Conservation (phyloP, 805 yeast genomes). For the Lachancea cidri region DNA sequence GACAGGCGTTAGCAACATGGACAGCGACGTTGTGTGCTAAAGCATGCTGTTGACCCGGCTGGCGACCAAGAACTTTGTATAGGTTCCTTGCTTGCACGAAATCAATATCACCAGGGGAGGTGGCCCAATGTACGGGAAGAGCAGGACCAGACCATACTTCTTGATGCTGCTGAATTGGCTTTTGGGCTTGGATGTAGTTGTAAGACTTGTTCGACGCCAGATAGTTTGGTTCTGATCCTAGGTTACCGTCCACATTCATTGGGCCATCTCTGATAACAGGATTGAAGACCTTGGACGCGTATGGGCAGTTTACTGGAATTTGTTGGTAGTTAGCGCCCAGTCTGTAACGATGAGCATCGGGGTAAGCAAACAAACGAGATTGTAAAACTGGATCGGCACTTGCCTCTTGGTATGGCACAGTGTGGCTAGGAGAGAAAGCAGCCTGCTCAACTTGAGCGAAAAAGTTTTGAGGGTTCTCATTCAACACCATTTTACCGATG, state of each 20-base stretch:
- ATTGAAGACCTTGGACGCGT: constrained; percentile 47
- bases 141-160: constrained; percentile 83
- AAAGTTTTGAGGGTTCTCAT: constrained; percentile 81
- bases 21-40: constrained; percentile 79
- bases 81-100: constrained; percentile 71
- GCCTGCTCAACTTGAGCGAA: constrained; percentile 86
- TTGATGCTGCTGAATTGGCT: constrained; percentile 54
- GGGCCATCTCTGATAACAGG: constrained; percentile 85
- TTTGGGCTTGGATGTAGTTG: constrained; percentile 25
- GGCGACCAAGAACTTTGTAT: constrained; percentile 72
- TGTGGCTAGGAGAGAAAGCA: constrained; percentile 79
- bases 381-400: constrained; percentile 83
- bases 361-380: constrained; percentile 74
- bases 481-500: constrained; percentile 73
- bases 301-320: constrained; percentile 88
- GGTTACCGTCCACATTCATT: constrained; percentile 63
- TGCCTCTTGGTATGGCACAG: constrained; percentile 80
- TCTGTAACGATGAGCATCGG: constrained; percentile 83
- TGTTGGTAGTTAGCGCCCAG: constrained; percentile 69
- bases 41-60: constrained; percentile 78
- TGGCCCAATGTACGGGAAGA: constrained; percentile 81
- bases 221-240: constrained; percentile 75
- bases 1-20: constrained; percentile 65
- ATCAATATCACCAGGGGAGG: constrained; percentile 56
- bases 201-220: constrained; percentile 44